A percentile compares a stretch with the other conserved stretches of the same genome.
Conservation (phyloP, 257 asterid genomes). For the Eustoma russellianum region DNA sequence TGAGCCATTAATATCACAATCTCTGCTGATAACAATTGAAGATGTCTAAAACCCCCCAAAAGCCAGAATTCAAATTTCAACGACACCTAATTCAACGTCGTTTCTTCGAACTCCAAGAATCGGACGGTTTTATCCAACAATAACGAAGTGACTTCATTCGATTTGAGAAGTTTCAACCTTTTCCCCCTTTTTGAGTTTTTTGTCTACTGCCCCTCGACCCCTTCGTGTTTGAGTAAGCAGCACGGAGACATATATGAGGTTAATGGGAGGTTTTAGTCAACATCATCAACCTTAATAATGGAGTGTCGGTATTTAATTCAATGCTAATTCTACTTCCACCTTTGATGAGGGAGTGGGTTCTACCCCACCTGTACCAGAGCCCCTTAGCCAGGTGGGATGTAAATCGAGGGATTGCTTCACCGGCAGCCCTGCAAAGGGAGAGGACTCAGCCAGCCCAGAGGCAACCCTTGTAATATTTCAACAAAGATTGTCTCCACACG, state of each 20-base stretch:
- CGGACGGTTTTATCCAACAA: conserved; percentile 3
- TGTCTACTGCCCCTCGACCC: not conserved
- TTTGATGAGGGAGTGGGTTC: no score
- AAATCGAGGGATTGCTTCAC: no score
- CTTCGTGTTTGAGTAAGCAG: conserved; percentile 6
- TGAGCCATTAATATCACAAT: conserved; percentile 43
- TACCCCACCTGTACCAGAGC: no score
- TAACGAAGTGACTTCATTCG: not conserved
- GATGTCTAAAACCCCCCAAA: conserved; percentile 13
- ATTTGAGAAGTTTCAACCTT: not conserved
- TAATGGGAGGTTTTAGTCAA: conserved; percentile 6
- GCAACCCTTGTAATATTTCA: no score
- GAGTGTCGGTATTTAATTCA: not conserved
- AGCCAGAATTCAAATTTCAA: conserved; percentile 7
- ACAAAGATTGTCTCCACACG: no score
- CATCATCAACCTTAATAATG: not conserved
- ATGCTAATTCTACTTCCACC: no score
- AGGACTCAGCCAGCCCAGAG: no score
- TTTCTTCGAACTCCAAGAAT: conserved; percentile 2
- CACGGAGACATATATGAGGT: conserved; percentile 5
- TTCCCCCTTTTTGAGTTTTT: not conserved
- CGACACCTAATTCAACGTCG: conserved; percentile 3
- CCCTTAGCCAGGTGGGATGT: no score
- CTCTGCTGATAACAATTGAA: no score
- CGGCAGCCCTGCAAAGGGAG: no score